Evolutionary conservation across 768 basidiomycete species (phyloP), one percentile per base, ranked within the genome.

Genomic region (Tricholoma terreum): DNA sequence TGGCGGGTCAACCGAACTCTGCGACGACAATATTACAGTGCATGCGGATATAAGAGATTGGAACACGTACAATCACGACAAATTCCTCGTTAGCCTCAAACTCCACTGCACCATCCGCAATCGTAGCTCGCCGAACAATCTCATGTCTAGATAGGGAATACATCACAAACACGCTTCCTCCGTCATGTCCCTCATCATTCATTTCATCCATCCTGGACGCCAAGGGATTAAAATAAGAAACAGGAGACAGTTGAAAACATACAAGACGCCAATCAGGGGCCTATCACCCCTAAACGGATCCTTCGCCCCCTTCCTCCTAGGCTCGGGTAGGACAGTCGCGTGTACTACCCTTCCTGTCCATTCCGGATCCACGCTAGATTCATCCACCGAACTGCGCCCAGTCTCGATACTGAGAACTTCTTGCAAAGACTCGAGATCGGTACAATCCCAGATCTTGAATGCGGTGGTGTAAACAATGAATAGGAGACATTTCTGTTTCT

Each of bases 371-470:
- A 21, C 53, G 9, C 14, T 46, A 11, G 4, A 24, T 61, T 33
- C 4, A 7, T 31, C 56, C 7, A 58, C 22, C 17, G 19, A 33
- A 9, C 27, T 12, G 4, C 45, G 6, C 11, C 35, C 31, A 1
- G 88, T 56, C 57, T 14, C 30, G 9, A 53, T 14, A 8, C 86
- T 83, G 56, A 89, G 67, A 3, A 86, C 59, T 61, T 88, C 86
- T 61, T 54, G 52, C 0, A 74, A 58, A 0, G 66, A 62, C 4
- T 71, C 80, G 8, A 88, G 67, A 58, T 80, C 75, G 11, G 80
- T 75, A 61, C 81, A 82, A 61, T 87, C 84, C 85, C 85, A 88
- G 17, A 86, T 73, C 64, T 86, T 81, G 38, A 88, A 63, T 5
- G 82, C 80, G 12, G 72, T 69, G 7, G 65, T 58, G 65, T 83